Evolutionary conservation across 306 rosid genomes (phyloP).

Genomic region (Alnus rubra): DNA sequence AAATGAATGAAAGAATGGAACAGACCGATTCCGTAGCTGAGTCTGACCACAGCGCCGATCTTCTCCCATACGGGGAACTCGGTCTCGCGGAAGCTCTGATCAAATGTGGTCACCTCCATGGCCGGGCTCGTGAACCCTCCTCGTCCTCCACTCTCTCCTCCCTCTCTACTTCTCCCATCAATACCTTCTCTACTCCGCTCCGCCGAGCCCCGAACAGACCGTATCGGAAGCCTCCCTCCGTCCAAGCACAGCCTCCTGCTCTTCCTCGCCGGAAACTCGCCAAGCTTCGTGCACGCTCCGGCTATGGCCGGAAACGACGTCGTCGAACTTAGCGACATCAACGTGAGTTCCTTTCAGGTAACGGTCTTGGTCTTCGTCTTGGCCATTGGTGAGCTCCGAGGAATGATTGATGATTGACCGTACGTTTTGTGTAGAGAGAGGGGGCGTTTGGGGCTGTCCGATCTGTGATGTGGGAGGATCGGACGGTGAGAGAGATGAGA

Average conservation of each 20-base stretch:
- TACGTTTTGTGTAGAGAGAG: neutral
- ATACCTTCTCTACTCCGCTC: conserved; percentile 61
- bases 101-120: conserved; percentile 78
- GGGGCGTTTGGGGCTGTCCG: neutral
- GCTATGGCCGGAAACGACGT: conserved; percentile 43
- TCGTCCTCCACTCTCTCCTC: conserved; percentile 34
- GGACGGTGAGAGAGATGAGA: neutral
- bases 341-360: conserved; percentile 38
- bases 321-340: conserved; percentile 41
- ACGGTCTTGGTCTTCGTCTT: conserved; percentile 21
- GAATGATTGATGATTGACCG: neutral
- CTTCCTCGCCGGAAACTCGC: conserved; percentile 38
- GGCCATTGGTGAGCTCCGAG: neutral
- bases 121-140: conserved; percentile 66
- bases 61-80: conserved; percentile 96
- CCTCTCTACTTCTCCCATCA: conserved; percentile 38
- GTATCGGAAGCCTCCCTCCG: conserved; percentile 30
- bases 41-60: conserved; percentile 87
- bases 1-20: neutral
- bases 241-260: conserved; percentile 30
- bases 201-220: conserved; percentile 59
- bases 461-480: neutral
- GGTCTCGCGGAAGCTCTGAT: conserved; percentile 52
- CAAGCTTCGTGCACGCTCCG: conserved; percentile 41
- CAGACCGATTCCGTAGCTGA: conserved; percentile 92